These are phyloP conservation scores for Oxytropis ochrocephala DNA, from an alignment of 306 rosid genomes.

Conservation along the genomic window DNA sequence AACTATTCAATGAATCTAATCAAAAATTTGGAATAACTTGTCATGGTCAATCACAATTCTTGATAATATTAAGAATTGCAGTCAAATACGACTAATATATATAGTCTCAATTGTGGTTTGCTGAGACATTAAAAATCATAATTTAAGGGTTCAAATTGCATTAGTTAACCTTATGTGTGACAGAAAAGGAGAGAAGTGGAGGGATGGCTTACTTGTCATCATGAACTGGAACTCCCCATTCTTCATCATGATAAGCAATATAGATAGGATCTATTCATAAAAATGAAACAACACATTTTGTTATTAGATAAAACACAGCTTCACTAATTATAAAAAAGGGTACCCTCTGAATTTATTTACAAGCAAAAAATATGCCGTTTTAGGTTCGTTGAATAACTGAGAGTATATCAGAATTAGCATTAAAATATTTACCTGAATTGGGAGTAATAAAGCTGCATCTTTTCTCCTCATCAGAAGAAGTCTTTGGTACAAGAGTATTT, in stretches of 20 bases:
- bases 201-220: constrained; percentile 79
- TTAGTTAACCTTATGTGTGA: not conserved
- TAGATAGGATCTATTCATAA: constrained; percentile 70
- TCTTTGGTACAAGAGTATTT: constrained; percentile 19
- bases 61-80: too few species aligned
- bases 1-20: too few species aligned
- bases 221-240: constrained; percentile 98
- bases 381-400: too few species aligned
- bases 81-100: too few species aligned
- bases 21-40: too few species aligned
- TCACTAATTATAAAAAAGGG: not conserved
- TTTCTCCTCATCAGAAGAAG: constrained; percentile 45
- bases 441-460: constrained; percentile 92
- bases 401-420: not conserved
- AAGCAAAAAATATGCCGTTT: too few species aligned
- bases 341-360: not conserved
- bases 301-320: not conserved
- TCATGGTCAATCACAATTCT: too few species aligned
- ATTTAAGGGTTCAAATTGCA: too few species aligned
- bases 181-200: constrained; percentile 10
- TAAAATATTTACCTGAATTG: constrained; percentile 59
- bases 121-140: too few species aligned
- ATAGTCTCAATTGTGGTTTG: too few species aligned
- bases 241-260: constrained; percentile 96
- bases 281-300: constrained; percentile 14